phyloP scores from a whole-genome alignment of 441 rosid species.

The Erodium chrysanthum region DNA sequence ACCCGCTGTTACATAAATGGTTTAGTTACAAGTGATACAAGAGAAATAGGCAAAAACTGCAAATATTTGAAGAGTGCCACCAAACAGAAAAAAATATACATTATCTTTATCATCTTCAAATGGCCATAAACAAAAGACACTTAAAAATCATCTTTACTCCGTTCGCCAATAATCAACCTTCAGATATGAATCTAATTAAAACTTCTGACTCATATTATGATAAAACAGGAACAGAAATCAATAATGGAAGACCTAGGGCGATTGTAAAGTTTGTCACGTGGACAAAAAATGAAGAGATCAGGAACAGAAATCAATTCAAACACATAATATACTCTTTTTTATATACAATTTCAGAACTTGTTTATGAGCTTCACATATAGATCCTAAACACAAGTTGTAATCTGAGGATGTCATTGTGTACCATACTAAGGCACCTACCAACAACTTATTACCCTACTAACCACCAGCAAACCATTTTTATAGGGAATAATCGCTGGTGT shows the following conservation, averaged over 20 bases:
- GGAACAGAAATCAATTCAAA: not conserved
- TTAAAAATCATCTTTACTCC: not conserved
- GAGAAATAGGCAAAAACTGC: slow-evolving; percentile 1
- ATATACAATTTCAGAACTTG: slow-evolving; percentile 1
- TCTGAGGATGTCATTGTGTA: not conserved
- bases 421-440: not conserved
- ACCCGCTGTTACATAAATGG: slow-evolving; percentile 48
- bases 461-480: not conserved
- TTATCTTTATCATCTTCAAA: not conserved
- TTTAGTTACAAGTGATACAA: slow-evolving; percentile 12
- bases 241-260: not conserved
- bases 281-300: not conserved
- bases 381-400: slow-evolving; percentile 1
- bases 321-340: not conserved
- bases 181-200: too few relatives aligned
- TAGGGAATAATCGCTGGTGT: not conserved
- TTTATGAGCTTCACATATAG: not conserved
- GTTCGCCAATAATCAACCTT: not conserved
- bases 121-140: slow-evolving; percentile 2
- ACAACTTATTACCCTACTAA: slow-evolving; percentile 1
- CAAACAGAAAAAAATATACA: not conserved
- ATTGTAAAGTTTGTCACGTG: not conserved
- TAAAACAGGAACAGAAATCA: not conserved
- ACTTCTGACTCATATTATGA: not conserved
- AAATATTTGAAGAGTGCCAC: slow-evolving; percentile 7